Base-by-base conservation (phyloP, 1,284 basidiomycete species). In the Trametes sp. region DNA sequence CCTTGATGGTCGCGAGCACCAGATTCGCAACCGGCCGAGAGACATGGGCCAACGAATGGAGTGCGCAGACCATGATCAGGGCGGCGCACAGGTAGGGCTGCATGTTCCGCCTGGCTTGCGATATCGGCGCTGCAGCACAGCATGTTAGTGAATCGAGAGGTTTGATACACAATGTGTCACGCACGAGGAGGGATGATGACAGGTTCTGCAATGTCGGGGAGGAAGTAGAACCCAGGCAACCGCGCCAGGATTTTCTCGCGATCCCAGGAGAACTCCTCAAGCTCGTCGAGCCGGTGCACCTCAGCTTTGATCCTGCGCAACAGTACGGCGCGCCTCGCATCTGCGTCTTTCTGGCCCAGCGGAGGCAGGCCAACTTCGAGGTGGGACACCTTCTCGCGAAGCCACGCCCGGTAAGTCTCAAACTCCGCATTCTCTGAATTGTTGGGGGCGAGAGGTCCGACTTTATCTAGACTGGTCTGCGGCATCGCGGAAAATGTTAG, bases 1-100 rank as follows among this genome's bases (percentile, higher is more conserved):
- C 10, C 29, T 55, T 55, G 29, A 55, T 55, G 13, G 54, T 55
- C 28, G 44, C 29, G 10, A 55, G 42, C 8, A 29, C 29, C 6
- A 55, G 13, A 3, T 45, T 55, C 6, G 54, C 4, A 21, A n/a
- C 42, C n/a, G 54, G 54, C 7, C 29, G 44, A 23, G 54, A 10
- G n/a, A 55, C 54, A n/a, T 55, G 54, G 2, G 54, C 54, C 11
- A 55, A 21, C 2, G 54, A 33, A 14, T 55, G 54, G 11, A 55
- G 31, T 1, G 7, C 19, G 44, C 29, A 55, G 29, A 55, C 54
- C 54, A 55, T 46, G 28, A 31, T 16, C 11, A 55, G 54, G 6
- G 54, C 29, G 4, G 42, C 54, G 54, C 45, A 16, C 21, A 55
- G 42, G 44, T 46, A 55, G 4, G 55, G 55, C 21, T 57, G 55